Evolutionary conservation across 2,329 filamentous ascomycete species (phyloP), one percentile per base, ranked within the genome.

Genomic region (Xenosphaeropsis pyriputrescens): DNA sequence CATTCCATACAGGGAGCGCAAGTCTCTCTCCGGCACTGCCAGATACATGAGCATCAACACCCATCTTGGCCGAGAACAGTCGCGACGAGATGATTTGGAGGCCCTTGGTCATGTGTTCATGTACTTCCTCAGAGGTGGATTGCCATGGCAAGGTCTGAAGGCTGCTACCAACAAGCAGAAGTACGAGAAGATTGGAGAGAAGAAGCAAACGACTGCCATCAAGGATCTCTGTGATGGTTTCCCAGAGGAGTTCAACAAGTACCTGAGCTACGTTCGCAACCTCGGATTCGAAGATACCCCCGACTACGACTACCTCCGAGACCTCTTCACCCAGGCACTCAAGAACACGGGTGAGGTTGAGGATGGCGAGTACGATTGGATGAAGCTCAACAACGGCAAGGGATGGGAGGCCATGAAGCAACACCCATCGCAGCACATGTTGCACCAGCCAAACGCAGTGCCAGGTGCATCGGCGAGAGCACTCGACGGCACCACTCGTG

Each of bases 31-130:
- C 4, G 91, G 91, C 45, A 98, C 91, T 41, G 91, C 91, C 45
- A 76, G 91, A 57, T 98, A 98, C 63, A 96, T 96, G 91, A 93
- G 85, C 65, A 96, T 98, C 74, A 98, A 98, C 64, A 98, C 91
- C 40, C 91, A 98, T 69, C 64, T 96, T 47, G 91, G 91, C 38
- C 79, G 91, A 42, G 91, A 98, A 58, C 91, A 98, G 60, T 96
- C 89, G 41, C 79, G 91, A 56, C 73, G 91, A 61, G 91, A 98
- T 59, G 91, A 98, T 58, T 68, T 98, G 42, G 91, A 98, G 63
- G 91, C 91, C 12, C 64, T 83, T 11, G 78, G 78, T 15, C 78
- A 83, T 53, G 76, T 83, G 31, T 81, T 82, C 57, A 75, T 83
- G 67, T 83, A 83, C 59, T 82, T 83, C 58, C 59, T 82, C 33